phyloP scores from a whole-genome alignment of 352 stramenopile species.

The Thraustotheca clavata region DNA sequence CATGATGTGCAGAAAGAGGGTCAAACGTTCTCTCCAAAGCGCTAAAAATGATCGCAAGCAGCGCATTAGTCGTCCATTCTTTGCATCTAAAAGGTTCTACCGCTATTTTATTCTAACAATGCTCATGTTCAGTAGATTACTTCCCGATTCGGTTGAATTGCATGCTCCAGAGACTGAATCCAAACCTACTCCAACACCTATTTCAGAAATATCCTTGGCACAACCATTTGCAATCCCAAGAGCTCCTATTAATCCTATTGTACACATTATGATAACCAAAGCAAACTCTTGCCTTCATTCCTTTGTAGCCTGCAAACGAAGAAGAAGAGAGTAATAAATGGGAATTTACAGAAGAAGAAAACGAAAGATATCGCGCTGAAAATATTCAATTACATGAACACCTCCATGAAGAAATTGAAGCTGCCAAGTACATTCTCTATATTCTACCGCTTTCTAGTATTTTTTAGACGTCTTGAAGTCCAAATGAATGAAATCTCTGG shows the following conservation, averaged over 20 bases:
- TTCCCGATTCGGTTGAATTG: neutral
- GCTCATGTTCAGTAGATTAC: neutral
- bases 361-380: conserved; percentile 25
- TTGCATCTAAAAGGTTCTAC: conserved; percentile 5
- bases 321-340: neutral
- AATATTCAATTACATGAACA: conserved; percentile 72
- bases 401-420: conserved; percentile 79
- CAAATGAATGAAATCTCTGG: conserved; percentile 81
- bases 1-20: neutral
- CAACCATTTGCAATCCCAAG: neutral
- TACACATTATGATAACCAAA: too few species aligned
- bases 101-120: neutral
- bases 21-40: neutral
- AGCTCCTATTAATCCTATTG: neutral
- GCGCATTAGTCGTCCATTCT: conserved; percentile 10
- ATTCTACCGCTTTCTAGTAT: neutral
- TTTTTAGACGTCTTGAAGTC: conserved; percentile 62
- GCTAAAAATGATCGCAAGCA: conserved; percentile 8
- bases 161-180: neutral
- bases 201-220: neutral
- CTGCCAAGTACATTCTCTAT: conserved; percentile 49
- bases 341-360: conserved; percentile 5
- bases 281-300: neutral
- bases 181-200: neutral
- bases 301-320: neutral